Percentiles rank a stretch among this genome's conserved stretches.
These are phyloP conservation scores for Galeopsis tetrahit DNA, from an alignment of 257 asterid species.

Conservation along the genomic window DNA sequence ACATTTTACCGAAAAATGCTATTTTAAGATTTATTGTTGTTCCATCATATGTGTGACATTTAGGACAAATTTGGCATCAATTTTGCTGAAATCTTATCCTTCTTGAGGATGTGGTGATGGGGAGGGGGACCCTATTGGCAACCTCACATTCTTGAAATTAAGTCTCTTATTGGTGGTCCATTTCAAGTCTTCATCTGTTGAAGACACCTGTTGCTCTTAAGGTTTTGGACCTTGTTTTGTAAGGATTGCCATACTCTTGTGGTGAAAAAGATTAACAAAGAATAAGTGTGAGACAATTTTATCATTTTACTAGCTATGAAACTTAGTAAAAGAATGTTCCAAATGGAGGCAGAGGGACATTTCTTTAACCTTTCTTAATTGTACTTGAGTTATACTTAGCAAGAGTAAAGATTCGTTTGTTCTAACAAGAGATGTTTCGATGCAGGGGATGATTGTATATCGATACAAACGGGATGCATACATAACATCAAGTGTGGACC, in stretches of 20 bases:
- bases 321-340: slow-evolving; percentile 24
- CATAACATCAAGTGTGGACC: slow-evolving; percentile 87
- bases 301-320: not conserved
- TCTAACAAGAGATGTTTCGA: slow-evolving; percentile 4
- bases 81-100: slow-evolving; percentile 44
- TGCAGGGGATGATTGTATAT: slow-evolving; percentile 94
- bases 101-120: not conserved
- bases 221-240: slow-evolving; percentile 30
- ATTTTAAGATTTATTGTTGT: not conserved
- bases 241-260: slow-evolving; percentile 35
- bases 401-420: not conserved
- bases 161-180: slow-evolving; percentile 30
- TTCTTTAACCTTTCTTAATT: not conserved
- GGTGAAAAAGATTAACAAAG: not conserved
- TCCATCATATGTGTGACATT: not conserved
- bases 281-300: slow-evolving; percentile 9
- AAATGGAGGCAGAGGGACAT: slow-evolving; percentile 5
- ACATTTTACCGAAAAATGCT: too few relatives aligned
- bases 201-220: slow-evolving; percentile 35
- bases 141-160: slow-evolving; percentile 35
- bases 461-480: slow-evolving; percentile 89
- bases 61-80: slow-evolving; percentile 38
- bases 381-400: not conserved
- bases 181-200: slow-evolving; percentile 35
- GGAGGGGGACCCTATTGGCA: slow-evolving; percentile 32